phyloP scores from a whole-genome alignment of 371 early-diverging fungal species.

The Mortierella sp. region DNA sequence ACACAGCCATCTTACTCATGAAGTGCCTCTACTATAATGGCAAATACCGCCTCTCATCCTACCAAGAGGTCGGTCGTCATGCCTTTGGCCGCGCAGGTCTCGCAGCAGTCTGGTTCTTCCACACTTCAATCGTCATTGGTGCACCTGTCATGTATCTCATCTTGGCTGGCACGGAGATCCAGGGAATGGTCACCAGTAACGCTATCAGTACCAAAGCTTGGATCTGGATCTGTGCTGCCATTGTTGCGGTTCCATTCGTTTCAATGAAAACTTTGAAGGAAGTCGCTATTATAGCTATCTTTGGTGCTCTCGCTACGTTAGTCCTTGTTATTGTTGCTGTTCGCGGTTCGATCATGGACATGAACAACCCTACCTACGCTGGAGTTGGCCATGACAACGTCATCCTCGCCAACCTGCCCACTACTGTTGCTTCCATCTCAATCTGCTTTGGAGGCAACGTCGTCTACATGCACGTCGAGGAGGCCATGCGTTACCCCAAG shows the following conservation, averaged over 20 bases:
- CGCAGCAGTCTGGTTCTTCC: conserved; percentile 61
- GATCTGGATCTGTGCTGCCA: conserved; percentile 63
- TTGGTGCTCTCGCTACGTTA: conserved; percentile 67
- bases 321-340: conserved; percentile 59
- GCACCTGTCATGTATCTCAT: conserved; percentile 69
- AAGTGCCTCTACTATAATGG: conserved; percentile 77
- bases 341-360: conserved; percentile 53
- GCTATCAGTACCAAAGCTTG: conserved; percentile 56
- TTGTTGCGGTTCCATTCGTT: conserved; percentile 63
- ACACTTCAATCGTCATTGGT: conserved; percentile 66
- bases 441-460: conserved; percentile 86
- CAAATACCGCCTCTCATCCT: conserved; percentile 48
- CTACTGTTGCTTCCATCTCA: conserved; percentile 72
- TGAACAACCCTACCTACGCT: conserved; percentile 36
- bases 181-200: conserved; percentile 21
- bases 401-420: conserved; percentile 66
- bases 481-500: conserved; percentile 67
- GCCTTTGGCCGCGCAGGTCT: conserved; percentile 57
- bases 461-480: conserved; percentile 67
- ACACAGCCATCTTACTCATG: conserved; percentile 77
- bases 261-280: conserved; percentile 70
- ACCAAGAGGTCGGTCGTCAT: conserved; percentile 53
- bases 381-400: conserved; percentile 59
- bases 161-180: conserved; percentile 63
- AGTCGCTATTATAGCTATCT: conserved; percentile 68